phyloP scores from a whole-genome alignment of 257 asterid genomes.

The Petrea volubilis region DNA sequence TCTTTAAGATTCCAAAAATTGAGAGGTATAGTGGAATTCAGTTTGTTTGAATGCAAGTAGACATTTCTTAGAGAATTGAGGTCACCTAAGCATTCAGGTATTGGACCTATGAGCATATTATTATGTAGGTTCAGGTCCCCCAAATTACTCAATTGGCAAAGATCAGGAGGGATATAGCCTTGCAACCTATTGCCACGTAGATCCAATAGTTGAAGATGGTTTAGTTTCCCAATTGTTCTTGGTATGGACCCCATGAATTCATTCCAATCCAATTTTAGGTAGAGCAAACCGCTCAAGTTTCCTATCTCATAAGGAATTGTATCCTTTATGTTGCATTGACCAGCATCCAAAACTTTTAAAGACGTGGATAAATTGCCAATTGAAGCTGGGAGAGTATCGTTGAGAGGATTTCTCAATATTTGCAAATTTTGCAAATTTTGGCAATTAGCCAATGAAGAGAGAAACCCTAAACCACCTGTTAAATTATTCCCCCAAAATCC shows the following conservation, averaged over 20 bases:
- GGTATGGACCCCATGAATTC: conserved; percentile 23
- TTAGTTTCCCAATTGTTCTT: conserved; percentile 13
- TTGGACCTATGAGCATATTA: conserved; percentile 21
- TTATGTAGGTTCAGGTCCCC: conserved; percentile 13
- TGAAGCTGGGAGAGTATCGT: conserved; percentile 15
- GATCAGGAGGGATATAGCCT: conserved; percentile 13
- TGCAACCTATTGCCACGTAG: conserved; percentile 11
- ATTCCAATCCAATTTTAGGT: background rate
- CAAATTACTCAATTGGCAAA: conserved; percentile 18
- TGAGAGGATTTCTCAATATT: background rate
- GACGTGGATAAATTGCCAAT: conserved; percentile 20
- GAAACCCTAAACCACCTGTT: conserved; percentile 11
- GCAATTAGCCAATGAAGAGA: conserved; percentile 26
- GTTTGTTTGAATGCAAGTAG: too few relatives aligned
- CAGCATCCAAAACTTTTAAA: background rate
- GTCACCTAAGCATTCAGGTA: conserved; percentile 27
- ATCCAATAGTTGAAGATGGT: background rate
- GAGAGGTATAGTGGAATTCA: too few relatives aligned
- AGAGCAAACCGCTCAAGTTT: background rate
- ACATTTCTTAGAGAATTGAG: too few relatives aligned
- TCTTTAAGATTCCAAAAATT: too few relatives aligned
- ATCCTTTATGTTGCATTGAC: background rate
- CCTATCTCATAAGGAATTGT: conserved; percentile 25
- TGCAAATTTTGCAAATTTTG: conserved; percentile 4
- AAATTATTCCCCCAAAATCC: conserved; percentile 9